Evolutionary conservation across 23 red algal genomes (phyloP), one percentile per base, ranked within the genome.

Genomic region (Agarophyton chilense): DNA sequence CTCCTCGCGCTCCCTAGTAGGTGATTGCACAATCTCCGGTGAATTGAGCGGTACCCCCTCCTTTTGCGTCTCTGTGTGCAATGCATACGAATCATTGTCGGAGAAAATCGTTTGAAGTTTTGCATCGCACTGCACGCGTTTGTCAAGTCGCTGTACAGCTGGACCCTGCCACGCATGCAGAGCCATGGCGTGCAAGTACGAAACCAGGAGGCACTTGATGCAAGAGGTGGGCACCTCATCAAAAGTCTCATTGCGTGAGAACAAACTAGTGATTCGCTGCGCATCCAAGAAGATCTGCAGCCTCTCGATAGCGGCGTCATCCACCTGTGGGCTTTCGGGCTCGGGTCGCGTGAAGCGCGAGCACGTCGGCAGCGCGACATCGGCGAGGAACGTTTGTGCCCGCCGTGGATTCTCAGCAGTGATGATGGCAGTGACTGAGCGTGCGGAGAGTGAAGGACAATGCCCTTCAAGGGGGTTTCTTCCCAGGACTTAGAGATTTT

Each of bases 191-290:
- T 33, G 24, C 22, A 93, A 25, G 43, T 80, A 86, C 47, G 82
- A 82, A 17, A 87, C 52, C 42, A 94, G 28, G 19, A 86, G 40
- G 41, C 46, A 81, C 81, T 77, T 78, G 26, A 94, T 68, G 28
- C 31, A 40, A 57, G 49, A 25, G 6, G 92, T 88, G 9, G 72
- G 72, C 34, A 94, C 75, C 39, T 94, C 92, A 24, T 94, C 92
- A 52, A 85, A 52, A 26, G 33, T 56, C 33, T 94, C 92, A 52
- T 94, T 94, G 1, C 68, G 18, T 25, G 82, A 88, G 11, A 93
- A 70, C 64, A 70, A 42, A 1, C 21, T 26, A 5, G 64, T 33
- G 18, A 17, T 6, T 4, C 64, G 64, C 34, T 39, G 38, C 13
- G 64, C 38, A 10, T 70, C 64, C 8, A 7, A 16, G 17, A 70